Base-by-base conservation (phyloP, 1,284 basidiomycete genomes). In the Cryptococcus floricola region DNA sequence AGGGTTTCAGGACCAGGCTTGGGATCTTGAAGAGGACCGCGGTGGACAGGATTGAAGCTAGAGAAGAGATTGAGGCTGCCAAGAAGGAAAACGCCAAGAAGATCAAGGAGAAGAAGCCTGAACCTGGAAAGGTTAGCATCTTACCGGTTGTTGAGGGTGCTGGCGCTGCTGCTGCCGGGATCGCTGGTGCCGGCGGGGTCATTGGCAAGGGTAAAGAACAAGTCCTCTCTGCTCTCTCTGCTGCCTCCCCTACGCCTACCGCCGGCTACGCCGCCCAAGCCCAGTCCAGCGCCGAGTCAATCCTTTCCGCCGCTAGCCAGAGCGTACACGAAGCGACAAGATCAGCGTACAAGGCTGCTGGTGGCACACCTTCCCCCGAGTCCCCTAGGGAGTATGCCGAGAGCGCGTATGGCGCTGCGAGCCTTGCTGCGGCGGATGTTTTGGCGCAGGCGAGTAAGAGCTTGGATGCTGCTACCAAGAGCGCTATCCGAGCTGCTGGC, bases 181-280 rank as follows among this genome's bases (percentile, higher is more conserved):
- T 50, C 9, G 56, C 50, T 34, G 60, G 50, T 13, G 59, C 53
- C 9, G 53, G 49, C 28, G 59, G 34, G 4, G 57, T 73, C 38
- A 72, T 74, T 45, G 69, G 68, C n/a, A 74, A 72, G 54, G 69
- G 63, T 44, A 71, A 70, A 51, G 66, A 70, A 51, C 71, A 71
- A 58, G 63, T 73, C 25, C 52, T 67, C 27, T 64, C 66, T n/a
- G 70, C 71, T 19, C 56, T 71, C 13, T 58, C 52, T 25, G 54
- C 61, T 16, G 63, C 66, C 28, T 60, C 57, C 25, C 53, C 48
- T 10, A 23, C 53, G 2, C 49, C 62, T 4, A 51, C 57, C 2
- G 47, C 56, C 37, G 53, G 62, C 8, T n/a, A 53, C n/a, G 48
- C 54, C 13, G 57, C 56, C 37, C 56, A 61, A 51, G 60, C 54